Evolutionary conservation across 768 basidiomycete genomes (phyloP), one percentile per base, ranked within the genome.

Genomic region (Royoungia palumana): DNA sequence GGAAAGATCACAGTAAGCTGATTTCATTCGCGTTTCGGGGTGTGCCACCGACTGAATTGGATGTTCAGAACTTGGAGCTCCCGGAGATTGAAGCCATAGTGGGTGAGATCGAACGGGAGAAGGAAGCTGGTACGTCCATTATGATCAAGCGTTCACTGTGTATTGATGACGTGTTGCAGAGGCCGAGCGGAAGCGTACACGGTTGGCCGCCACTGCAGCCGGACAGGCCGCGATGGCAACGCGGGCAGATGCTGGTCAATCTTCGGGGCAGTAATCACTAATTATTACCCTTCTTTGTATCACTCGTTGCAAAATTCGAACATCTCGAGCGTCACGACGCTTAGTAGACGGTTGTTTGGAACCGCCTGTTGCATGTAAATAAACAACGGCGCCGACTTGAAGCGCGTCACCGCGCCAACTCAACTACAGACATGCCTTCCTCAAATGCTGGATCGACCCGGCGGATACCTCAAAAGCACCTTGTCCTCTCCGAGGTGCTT

Each of bases 1-100:
- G 90, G 91, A 51, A 89, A 94, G 72, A 82, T 95, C 46, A 90
- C 91, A 38, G 94, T 96, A 55, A 55, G 80, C 62, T 19, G 13
- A 36, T 44, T 30, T 35, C 39, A 28, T 28, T 12, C 12, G 1
- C 38, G 5, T 22, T 17, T 32, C 14, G 1, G 3, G 28, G 25
- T 16, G 16, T 20, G 25, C 27, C 28, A 13, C 22, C 21, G 17
- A 21, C 43, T 49, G n/a, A 44, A 12, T 47, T 35, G 9, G 22
- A 42, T 17, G 45, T 39, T 17, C 41, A 98, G 94, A 93, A 86
- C 63, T 73, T 99, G 50, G 91, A 87, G 32, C 75, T 92, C 9
- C 54, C 82, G 0, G 89, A 98, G 67, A 94, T 99, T 44, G 93
- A 96, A 65, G 83, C 76, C 0, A 94, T 98, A 50, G 96, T 98